Evolutionary conservation across 768 basidiomycete genomes (phyloP).

Genomic region (Podaxis sp.): DNA sequence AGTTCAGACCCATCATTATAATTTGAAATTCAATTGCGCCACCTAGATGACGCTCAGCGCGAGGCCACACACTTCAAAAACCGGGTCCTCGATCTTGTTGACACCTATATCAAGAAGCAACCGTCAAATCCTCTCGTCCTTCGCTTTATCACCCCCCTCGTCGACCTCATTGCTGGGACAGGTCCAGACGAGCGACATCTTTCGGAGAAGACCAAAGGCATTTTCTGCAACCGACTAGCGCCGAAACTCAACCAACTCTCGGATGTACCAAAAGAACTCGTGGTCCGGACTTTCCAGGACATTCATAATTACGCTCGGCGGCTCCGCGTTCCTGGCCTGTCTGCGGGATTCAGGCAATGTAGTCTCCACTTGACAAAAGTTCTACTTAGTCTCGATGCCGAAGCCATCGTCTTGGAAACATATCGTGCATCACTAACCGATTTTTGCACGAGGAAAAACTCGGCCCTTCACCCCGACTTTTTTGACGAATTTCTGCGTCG

Average conservation of each 20-base stretch:
- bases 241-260: constrained; percentile 70
- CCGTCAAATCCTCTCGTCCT: constrained; percentile 69
- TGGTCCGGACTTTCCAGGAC: constrained; percentile 50
- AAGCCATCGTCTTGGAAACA: constrained; percentile 44
- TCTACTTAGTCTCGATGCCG: constrained; percentile 38
- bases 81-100: constrained; percentile 92
- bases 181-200: constrained; percentile 82
- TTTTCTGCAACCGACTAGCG: constrained; percentile 71
- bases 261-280: constrained; percentile 42
- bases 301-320: constrained; percentile 76
- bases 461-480: constrained; percentile 68
- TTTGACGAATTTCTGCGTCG: constrained; percentile 78
- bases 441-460: constrained; percentile 80
- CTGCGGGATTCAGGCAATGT: constrained; percentile 65
- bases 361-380: constrained; percentile 69
- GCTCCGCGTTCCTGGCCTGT: constrained; percentile 57
- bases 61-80: constrained; percentile 97
- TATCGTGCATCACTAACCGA: constrained; percentile 73
- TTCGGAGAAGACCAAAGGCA: constrained; percentile 82
- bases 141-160: constrained; percentile 70
- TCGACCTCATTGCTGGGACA: constrained; percentile 69
- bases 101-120: constrained; percentile 78
- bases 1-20: neutral
- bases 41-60: constrained; percentile 66
- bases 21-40: neutral